Evolutionary conservation across 2,329 filamentous ascomycete genomes (phyloP).

Genomic region (Botrytis medusae): DNA sequence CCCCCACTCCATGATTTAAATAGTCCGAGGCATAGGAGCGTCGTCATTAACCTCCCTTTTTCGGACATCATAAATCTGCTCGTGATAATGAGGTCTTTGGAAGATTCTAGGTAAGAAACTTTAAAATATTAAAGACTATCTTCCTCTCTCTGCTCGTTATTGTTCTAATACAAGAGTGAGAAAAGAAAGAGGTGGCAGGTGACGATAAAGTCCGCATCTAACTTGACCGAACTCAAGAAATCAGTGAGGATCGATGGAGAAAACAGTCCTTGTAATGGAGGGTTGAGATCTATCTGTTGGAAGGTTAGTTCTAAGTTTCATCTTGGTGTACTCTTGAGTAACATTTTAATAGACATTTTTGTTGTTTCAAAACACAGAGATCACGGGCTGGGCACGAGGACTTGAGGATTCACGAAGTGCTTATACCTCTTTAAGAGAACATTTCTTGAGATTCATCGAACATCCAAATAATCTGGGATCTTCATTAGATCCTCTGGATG

Average conservation of each 20-base stretch:
- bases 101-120: constrained; percentile 50
- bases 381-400: constrained; percentile 65
- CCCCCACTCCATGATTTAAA: constrained; percentile 2
- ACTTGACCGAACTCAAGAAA: constrained; percentile 60
- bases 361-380: constrained; percentile 67
- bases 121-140: background rate
- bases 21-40: background rate
- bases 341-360: constrained; percentile 65
- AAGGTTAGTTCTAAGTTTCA: constrained; percentile 56
- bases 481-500: constrained; percentile 78
- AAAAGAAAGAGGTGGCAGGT: constrained; percentile 66
- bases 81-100: constrained; percentile 53
- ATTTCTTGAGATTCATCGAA: constrained; percentile 79
- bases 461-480: constrained; percentile 79
- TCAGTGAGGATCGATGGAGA: constrained; percentile 62
- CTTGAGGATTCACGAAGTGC: constrained; percentile 67
- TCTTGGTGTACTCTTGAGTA: constrained; percentile 16
- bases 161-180: constrained; percentile 16
- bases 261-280: constrained; percentile 64
- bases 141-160: constrained; percentile 24
- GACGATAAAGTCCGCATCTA: constrained; percentile 58
- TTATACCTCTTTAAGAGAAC: constrained; percentile 71
- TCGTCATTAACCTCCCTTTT: constrained; percentile 3
- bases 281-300: constrained; percentile 87
- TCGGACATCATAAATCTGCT: background rate